Evolutionary conservation across 2,329 filamentous ascomycete species (phyloP), one percentile per base, ranked within the genome.

Genomic region (Endoconidiophora polonica): DNA sequence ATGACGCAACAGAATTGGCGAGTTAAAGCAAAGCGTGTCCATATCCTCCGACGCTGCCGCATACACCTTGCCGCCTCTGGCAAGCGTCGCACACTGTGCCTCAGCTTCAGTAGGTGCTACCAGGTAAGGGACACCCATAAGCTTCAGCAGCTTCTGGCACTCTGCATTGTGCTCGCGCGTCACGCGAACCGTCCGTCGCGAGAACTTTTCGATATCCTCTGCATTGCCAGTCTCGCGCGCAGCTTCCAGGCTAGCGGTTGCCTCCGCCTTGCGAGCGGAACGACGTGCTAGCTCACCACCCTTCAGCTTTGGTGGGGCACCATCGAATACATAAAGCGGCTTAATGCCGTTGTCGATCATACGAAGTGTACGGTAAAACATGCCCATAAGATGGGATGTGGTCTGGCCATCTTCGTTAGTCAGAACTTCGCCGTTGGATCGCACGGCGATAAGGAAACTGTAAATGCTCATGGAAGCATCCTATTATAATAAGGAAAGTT

Each of bases 281-380:
- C 91, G 87, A 67, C 94, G 94, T 43, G 91, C 91, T 51, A 98
- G 73, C 68, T 98, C 91, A 55, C 91, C 91, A 0, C 87, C 94
- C 69, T 98, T 98, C 62, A 98, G 80, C 65, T 95, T 96, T 0
- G 91, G 91, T 16, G 91, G 91, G 7, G 88, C 87, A 52, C 91
- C 91, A 59, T 98, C 91, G 63, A 98, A 98, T 52, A 98, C 90
- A 65, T 94, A 98, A 57, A 98, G 76, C 1, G 91, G 91, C 64
- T 98, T 98, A 70, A 98, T 96, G 52, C 91, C 91, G 59, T 95
- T 96, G 67, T 98, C 91, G 60, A 96, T 86, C 69, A 98, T 96
- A 59, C 91, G 87, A 5, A 98, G 74, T 2, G 91, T 98, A 59
- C 91, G 88, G 72, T 98, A 98, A 71, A 98, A 98, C 80, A 98